A percentile compares a stretch with the other conserved stretches of the same genome.
Conservation (phyloP, 2,329 filamentous ascomycete species). For the Botrytis aclada region DNA sequence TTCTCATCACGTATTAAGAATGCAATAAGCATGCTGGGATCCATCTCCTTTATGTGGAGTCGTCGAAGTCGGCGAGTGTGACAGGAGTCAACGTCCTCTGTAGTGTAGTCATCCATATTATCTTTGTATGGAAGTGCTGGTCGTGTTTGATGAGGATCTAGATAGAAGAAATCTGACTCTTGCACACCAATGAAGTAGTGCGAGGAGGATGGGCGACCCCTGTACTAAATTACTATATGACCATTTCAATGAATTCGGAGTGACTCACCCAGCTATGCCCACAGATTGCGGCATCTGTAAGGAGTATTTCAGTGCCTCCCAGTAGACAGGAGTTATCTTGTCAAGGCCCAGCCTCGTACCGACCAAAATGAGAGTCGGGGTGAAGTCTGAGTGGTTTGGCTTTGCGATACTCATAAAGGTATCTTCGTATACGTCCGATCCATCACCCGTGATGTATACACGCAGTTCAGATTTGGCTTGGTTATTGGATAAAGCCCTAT, state of each 20-base stretch:
- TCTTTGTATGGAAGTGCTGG: conserved; percentile 65
- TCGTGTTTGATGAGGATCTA: conserved; percentile 88
- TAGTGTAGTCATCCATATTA: conserved; percentile 56
- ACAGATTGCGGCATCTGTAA: conserved; percentile 90
- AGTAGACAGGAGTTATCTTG: conserved; percentile 90
- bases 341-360: conserved; percentile 90
- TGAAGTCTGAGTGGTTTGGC: conserved; percentile 62
- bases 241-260: neutral
- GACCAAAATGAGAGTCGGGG: conserved; percentile 83
- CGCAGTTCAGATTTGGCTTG: conserved; percentile 61
- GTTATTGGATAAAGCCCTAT: conserved; percentile 70
- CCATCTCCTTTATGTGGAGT: conserved; percentile 87
- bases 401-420: conserved; percentile 76
- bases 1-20: conserved; percentile 80
- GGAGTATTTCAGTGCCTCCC: conserved; percentile 83
- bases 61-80: conserved; percentile 83
- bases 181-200: conserved; percentile 73
- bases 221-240: conserved; percentile 39
- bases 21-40: conserved; percentile 95
- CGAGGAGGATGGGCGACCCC: conserved; percentile 80
- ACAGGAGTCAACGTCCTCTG: conserved; percentile 75
- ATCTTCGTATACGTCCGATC: conserved; percentile 90
- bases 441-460: conserved; percentile 87
- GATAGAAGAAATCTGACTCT: conserved; percentile 82
- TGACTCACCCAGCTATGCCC: conserved; percentile 80